Evolutionary conservation across 2,329 filamentous ascomycete species (phyloP).

Genomic region (Pseudovirgaria hyperparasitica): DNA sequence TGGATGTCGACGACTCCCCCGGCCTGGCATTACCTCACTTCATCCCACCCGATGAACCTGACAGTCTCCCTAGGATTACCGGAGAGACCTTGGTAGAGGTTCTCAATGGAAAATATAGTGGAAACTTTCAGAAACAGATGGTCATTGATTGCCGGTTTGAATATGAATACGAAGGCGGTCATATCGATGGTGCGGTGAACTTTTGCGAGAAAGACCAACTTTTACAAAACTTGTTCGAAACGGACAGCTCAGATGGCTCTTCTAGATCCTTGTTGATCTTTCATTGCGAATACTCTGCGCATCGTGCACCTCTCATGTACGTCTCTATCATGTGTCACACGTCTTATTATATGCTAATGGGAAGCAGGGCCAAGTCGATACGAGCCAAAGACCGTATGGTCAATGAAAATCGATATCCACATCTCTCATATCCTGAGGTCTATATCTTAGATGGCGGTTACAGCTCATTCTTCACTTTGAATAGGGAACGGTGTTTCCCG

Average conservation of each 20-base stretch:
- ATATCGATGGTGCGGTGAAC: constrained; percentile 88
- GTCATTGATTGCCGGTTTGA: constrained; percentile 96
- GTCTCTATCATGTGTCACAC: constrained; percentile 7
- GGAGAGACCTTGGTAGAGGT: constrained; percentile 74
- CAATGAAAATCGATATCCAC: constrained; percentile 78
- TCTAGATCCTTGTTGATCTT: constrained; percentile 75
- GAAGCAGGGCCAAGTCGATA: constrained; percentile 62
- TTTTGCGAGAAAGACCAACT: constrained; percentile 93
- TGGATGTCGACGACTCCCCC: constrained; percentile 69
- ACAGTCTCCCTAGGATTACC: constrained; percentile 79
- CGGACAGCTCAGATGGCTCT: constrained; percentile 36
- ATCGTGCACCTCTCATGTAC: constrained; percentile 84
- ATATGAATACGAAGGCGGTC: constrained; percentile 94
- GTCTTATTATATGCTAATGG: constrained; percentile 9
- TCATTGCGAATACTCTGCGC: constrained; percentile 97
- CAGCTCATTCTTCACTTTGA: constrained; percentile 75
- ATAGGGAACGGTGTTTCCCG: constrained; percentile 73
- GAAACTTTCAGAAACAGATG: constrained; percentile 66
- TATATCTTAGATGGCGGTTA: constrained; percentile 97
- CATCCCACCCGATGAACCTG: constrained; percentile 62
- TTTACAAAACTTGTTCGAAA: constrained; percentile 63
- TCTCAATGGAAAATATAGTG: constrained; percentile 70
- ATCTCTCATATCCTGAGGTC: constrained; percentile 86
- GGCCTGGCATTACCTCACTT: constrained; percentile 74
- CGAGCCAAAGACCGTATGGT: constrained; percentile 75